These are phyloP conservation scores for Musa acuminata DNA, from an alignment of 176 grass and related monocot species.

Conservation along the genomic window DNA sequence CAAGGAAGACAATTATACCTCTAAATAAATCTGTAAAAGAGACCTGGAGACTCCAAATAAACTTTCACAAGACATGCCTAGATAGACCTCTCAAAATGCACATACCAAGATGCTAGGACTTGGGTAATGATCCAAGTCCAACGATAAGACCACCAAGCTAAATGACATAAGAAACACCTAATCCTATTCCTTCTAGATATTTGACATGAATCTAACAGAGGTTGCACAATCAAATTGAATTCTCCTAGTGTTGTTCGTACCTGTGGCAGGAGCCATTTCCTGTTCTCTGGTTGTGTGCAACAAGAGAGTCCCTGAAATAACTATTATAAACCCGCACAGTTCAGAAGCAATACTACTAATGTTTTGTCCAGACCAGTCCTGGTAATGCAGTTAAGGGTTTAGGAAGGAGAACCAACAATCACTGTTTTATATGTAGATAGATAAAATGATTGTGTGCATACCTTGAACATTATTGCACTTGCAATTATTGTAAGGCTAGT, in stretches of 20 bases:
- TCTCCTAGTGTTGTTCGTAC: slow-evolving; percentile 12
- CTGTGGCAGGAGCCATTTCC: slow-evolving; percentile 44
- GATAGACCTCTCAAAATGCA: no score
- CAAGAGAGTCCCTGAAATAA: slow-evolving; percentile 83
- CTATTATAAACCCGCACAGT: slow-evolving; percentile 79
- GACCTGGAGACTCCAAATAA: no score
- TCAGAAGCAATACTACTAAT: slow-evolving; percentile 78
- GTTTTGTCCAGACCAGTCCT: slow-evolving; percentile 82
- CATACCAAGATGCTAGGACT: no score
- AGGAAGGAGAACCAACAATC: slow-evolving; percentile 18
- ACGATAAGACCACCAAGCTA: no score
- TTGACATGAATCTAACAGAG: neutral
- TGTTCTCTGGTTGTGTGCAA: slow-evolving; percentile 67
- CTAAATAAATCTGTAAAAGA: no score
- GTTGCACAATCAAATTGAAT: neutral
- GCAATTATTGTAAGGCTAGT: slow-evolving; percentile 88
- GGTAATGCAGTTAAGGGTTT: slow-evolving; percentile 12
- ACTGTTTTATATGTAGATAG: neutral
- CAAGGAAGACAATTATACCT: no score
- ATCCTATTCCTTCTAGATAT: neutral
- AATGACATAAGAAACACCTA: neutral
- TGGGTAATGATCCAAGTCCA: no score
- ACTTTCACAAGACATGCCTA: no score
- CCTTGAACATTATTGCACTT: slow-evolving; percentile 99
- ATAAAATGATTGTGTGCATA: slow-evolving; percentile 10